These are phyloP conservation scores for Pleurostoma richardsiae DNA, from an alignment of 2,329 filamentous ascomycete genomes.

Conservation along the genomic window DNA sequence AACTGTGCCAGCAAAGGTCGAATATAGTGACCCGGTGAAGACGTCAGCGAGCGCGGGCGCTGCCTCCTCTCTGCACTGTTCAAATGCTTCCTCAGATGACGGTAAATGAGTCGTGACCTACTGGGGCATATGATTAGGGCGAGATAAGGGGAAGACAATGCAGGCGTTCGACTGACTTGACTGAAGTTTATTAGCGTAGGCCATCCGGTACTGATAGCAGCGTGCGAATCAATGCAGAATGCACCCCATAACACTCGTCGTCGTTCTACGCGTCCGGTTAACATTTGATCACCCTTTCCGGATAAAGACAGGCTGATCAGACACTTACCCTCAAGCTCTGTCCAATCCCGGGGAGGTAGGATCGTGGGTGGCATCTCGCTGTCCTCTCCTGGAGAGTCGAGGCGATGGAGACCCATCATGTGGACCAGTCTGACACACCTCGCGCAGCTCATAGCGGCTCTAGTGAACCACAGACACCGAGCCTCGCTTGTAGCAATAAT, in stretches of 20 bases:
- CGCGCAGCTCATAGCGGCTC: slow-evolving; percentile 78
- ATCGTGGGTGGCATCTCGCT: slow-evolving; percentile 63
- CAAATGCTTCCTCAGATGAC: slow-evolving; percentile 70
- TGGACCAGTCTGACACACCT: slow-evolving; percentile 65
- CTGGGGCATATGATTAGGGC: slow-evolving; percentile 5
- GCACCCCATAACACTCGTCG: slow-evolving; percentile 81
- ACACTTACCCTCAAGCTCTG: slow-evolving; percentile 47
- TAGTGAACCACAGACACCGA: slow-evolving; percentile 76
- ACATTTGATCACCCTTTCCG: neutral
- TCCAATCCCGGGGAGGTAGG: slow-evolving; percentile 71
- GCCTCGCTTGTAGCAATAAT: slow-evolving; percentile 76
- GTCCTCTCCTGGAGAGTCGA: slow-evolving; percentile 62
- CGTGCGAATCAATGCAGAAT: slow-evolving; percentile 79
- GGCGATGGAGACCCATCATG: slow-evolving; percentile 79
- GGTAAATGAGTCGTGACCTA: slow-evolving; percentile 76
- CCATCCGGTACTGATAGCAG: slow-evolving; percentile 87
- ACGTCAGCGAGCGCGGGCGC: slow-evolving; percentile 60
- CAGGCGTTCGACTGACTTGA: slow-evolving; percentile 41
- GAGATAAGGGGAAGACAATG: no score
- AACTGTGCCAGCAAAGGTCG: slow-evolving; percentile 67
- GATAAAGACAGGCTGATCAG: neutral
- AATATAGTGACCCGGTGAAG: slow-evolving; percentile 58
- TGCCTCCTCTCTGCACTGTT: slow-evolving; percentile 57
- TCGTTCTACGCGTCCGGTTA: slow-evolving; percentile 59
- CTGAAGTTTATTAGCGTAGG: slow-evolving; percentile 71